A percentile compares a stretch with the other conserved stretches of the same genome.
Evolutionary conservation across 2,329 filamentous ascomycete genomes (phyloP).

Genomic region (Hypoxylon sp.): DNA sequence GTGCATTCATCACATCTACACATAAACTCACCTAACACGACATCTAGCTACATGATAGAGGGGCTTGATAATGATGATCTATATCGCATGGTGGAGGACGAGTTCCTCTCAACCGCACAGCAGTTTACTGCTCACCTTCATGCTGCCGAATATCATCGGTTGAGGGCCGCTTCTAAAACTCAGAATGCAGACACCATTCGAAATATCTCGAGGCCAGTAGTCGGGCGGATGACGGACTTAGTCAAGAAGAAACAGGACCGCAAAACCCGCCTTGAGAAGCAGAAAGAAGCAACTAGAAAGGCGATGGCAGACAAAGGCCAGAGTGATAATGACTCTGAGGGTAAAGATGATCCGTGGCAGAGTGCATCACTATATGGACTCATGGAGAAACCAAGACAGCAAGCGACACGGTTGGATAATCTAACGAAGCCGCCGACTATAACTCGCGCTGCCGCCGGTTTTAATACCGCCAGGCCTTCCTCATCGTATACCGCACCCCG

Average conservation of each 20-base stretch:
- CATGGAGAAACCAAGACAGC: conserved; percentile 60
- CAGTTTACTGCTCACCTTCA: conserved; percentile 82
- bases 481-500: conserved; percentile 6
- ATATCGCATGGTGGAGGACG: conserved; percentile 89
- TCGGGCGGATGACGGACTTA: conserved; percentile 58
- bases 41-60: conserved; percentile 72
- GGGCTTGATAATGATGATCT: conserved; percentile 77
- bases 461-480: conserved; percentile 25
- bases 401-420: conserved; percentile 45
- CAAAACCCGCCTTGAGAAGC: conserved; percentile 55
- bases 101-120: conserved; percentile 77
- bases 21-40: conserved; percentile 25
- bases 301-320: conserved; percentile 46
- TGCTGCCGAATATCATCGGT: conserved; percentile 80
- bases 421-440: conserved; percentile 36
- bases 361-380: conserved; percentile 60
- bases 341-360: conserved; percentile 49
- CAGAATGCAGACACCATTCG: conserved; percentile 68
- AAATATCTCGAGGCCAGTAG: conserved; percentile 67
- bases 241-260: conserved; percentile 57
- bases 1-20: conserved; percentile 53
- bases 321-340: conserved; percentile 45
- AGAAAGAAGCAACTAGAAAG: conserved; percentile 52
- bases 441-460: conserved; percentile 52
- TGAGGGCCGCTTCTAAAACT: conserved; percentile 70